Conservation (phyloP, 345 rosid species). For the Triadica sebifera region DNA sequence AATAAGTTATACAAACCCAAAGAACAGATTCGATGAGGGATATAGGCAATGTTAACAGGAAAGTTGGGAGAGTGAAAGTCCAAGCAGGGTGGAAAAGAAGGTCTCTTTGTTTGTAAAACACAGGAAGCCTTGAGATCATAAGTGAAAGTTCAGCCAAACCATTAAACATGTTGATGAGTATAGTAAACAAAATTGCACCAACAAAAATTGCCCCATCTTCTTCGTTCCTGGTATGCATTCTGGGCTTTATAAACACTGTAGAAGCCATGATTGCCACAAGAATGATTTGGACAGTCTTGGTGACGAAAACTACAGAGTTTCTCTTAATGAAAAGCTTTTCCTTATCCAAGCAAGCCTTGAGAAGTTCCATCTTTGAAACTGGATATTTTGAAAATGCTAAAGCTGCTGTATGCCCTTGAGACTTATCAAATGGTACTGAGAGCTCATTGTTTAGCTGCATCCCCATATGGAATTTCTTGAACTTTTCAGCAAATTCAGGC, state of each 20-base stretch:
- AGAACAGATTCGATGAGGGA: constrained; percentile 63
- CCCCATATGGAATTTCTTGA: constrained; percentile 72
- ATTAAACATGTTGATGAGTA: constrained; percentile 82
- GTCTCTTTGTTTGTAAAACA: constrained; percentile 90
- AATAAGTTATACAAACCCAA: constrained; percentile 66
- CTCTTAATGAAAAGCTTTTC: constrained; percentile 72
- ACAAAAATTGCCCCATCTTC: constrained; percentile 48
- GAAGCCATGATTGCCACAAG: constrained; percentile 54
- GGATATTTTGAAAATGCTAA: constrained; percentile 56
- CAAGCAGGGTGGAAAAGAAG: constrained; percentile 80
- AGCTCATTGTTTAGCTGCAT: constrained; percentile 57
- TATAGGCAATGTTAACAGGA: constrained; percentile 61
- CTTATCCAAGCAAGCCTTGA: constrained; percentile 73
- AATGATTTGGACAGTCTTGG: constrained; percentile 68
- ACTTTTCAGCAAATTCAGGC: constrained; percentile 49
- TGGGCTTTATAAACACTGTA: constrained; percentile 62
- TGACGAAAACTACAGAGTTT: constrained; percentile 63
- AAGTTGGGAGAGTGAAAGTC: constrained; percentile 76
- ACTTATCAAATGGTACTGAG: constrained; percentile 59
- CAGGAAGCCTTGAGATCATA: constrained; percentile 72
- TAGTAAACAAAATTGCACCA: constrained; percentile 53
- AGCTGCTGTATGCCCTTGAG: constrained; percentile 65
- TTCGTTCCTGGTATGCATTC: constrained; percentile 57
- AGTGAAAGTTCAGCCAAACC: constrained; percentile 79
- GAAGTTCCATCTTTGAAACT: constrained; percentile 60